Evolutionary conservation across 805 yeast species (phyloP).

Genomic region (Nakazawaea populi): DNA sequence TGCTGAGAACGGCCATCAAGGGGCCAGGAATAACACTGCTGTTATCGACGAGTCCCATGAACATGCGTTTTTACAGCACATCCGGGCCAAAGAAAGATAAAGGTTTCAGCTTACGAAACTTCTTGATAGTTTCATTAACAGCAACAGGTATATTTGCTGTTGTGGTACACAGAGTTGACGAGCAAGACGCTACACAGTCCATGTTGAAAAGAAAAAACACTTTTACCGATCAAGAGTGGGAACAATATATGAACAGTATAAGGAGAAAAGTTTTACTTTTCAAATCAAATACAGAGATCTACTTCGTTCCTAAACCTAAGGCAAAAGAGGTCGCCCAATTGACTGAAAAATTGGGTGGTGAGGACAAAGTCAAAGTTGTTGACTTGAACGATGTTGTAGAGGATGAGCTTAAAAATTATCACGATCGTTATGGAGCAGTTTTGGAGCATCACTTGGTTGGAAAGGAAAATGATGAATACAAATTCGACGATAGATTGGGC

Average conservation of each 20-base stretch:
- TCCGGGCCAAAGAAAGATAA: slow-evolving; percentile 17
- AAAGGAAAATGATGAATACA: slow-evolving; percentile 19
- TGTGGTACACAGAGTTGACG: slow-evolving; percentile 24
- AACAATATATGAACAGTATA: slow-evolving; percentile 26
- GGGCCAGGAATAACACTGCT: too few species aligned
- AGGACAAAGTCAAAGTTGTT: slow-evolving; percentile 29
- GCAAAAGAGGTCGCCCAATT: not conserved
- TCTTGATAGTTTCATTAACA: slow-evolving; percentile 35
- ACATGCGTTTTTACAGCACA: not conserved
- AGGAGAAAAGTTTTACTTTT: slow-evolving; percentile 25
- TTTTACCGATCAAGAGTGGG: slow-evolving; percentile 45
- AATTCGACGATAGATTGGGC: slow-evolving; percentile 25
- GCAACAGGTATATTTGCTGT: slow-evolving; percentile 36
- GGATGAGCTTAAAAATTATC: slow-evolving; percentile 34
- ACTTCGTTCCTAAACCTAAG: slow-evolving; percentile 27
- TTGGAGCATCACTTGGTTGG: slow-evolving; percentile 29
- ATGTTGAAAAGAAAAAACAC: slow-evolving; percentile 28
- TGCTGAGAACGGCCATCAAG: too few species aligned
- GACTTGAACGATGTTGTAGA: slow-evolving; percentile 47
- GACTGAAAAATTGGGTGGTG: slow-evolving; percentile 11
- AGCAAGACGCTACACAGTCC: slow-evolving; percentile 24
- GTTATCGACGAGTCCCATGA: not conserved
- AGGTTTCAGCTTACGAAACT: slow-evolving; percentile 33
- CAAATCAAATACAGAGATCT: slow-evolving; percentile 9
- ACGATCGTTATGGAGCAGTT: slow-evolving; percentile 45